phyloP scores from a whole-genome alignment of 331 rosid genomes.

The Rhamnella rubrinervis region DNA sequence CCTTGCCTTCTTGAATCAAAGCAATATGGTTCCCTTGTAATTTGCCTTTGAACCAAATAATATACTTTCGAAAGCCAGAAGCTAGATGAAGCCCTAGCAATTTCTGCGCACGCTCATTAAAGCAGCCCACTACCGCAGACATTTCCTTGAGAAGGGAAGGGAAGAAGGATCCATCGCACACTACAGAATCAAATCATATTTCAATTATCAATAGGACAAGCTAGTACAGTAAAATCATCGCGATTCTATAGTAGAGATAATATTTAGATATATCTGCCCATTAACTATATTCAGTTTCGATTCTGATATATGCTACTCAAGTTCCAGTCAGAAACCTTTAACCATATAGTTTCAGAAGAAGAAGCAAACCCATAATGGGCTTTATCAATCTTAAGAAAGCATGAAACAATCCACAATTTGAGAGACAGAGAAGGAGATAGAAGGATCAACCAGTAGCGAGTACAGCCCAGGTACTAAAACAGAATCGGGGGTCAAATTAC shows the following conservation, averaged over 20 bases:
- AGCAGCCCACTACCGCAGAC: conserved; percentile 75
- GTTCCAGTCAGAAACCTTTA: neutral
- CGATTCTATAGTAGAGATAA: too few relatives aligned
- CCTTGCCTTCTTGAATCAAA: conserved; percentile 68
- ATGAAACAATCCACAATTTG: too few relatives aligned
- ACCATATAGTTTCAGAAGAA: neutral
- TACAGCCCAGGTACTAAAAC: too few relatives aligned
- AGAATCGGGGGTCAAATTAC: neutral
- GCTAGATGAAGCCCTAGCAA: conserved; percentile 74
- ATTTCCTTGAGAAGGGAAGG: conserved; percentile 81
- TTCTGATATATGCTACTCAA: too few relatives aligned
- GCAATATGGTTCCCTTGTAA: conserved; percentile 34
- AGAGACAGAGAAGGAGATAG: too few relatives aligned
- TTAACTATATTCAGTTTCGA: too few relatives aligned
- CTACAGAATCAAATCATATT: conserved; percentile 37
- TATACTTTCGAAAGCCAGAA: conserved; percentile 74
- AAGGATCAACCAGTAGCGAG: too few relatives aligned
- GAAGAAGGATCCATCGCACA: conserved; percentile 90
- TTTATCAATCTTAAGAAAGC: neutral
- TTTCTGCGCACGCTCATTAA: conserved; percentile 71
- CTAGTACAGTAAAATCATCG: neutral
- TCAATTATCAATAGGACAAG: neutral
- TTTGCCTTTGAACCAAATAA: conserved; percentile 61
- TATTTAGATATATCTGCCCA: too few relatives aligned
- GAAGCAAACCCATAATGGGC: neutral